These are phyloP conservation scores for Dipodascus albidus DNA, from an alignment of 805 yeast species.

Conservation along the genomic window DNA sequence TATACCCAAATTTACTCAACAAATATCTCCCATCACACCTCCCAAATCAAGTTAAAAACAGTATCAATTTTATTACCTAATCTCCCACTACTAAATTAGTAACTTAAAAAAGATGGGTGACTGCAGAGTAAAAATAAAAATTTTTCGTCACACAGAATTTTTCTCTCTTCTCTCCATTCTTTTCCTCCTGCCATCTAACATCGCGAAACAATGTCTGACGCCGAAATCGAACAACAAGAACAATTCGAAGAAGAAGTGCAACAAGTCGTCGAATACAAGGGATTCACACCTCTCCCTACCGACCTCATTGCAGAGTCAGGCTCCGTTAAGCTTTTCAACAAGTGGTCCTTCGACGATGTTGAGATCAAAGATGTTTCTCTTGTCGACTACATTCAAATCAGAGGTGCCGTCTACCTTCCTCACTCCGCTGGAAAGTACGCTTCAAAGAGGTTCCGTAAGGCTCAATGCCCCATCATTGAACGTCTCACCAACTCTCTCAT, in stretches of 20 bases:
- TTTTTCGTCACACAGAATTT: background rate
- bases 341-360: constrained; percentile 97
- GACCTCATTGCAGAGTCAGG: constrained; percentile 92
- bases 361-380: constrained; percentile 96
- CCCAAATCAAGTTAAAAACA: background rate
- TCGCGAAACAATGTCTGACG: background rate
- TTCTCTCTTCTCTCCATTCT: background rate
- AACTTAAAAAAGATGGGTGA: background rate
- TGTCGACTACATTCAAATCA: constrained; percentile 96
- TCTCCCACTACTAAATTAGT: background rate
- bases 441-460: constrained; percentile 98
- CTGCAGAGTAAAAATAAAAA: background rate
- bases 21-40: background rate
- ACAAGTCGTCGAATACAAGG: constrained; percentile 55
- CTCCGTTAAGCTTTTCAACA: constrained; percentile 97
- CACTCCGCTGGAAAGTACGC: constrained; percentile 99
- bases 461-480: constrained; percentile 98
- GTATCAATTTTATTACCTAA: background rate
- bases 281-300: constrained; percentile 90
- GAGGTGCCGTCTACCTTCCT: constrained; percentile 93
- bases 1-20: too few species aligned
- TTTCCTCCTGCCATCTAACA: background rate
- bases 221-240: constrained; percentile 4
- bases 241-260: constrained; percentile 8
- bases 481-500: constrained; percentile 98